Conservation (phyloP, 192 early-diverging fungal genomes). For the Coemansia sp. region DNA sequence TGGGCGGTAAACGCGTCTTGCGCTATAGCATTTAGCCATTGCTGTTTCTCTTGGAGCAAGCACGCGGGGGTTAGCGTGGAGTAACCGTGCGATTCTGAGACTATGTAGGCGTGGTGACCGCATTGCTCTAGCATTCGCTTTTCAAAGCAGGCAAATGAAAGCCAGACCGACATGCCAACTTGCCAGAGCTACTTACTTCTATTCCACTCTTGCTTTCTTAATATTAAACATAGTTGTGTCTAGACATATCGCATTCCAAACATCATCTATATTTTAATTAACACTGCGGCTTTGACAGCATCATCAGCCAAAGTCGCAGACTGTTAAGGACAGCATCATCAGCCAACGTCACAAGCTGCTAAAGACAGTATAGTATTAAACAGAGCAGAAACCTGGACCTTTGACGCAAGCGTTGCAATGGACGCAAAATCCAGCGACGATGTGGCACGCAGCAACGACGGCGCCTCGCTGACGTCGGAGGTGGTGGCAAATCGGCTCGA, state of each 20-base stretch:
- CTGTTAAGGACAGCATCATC: background rate
- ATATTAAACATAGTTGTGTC: background rate
- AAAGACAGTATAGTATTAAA: background rate
- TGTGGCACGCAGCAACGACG: slow-evolving; percentile 48
- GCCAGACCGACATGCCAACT: background rate
- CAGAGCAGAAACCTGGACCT: background rate
- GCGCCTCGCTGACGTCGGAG: slow-evolving; percentile 40
- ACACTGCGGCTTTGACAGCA: background rate
- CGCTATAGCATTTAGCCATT: background rate
- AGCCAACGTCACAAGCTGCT: background rate
- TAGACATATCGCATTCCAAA: background rate
- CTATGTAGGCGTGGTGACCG: background rate
- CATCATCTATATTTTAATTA: background rate
- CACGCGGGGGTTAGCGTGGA: background rate
- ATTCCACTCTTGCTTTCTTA: background rate
- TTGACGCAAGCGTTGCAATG: slow-evolving; percentile 17
- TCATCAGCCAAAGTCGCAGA: background rate
- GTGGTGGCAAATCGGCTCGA: slow-evolving; percentile 53
- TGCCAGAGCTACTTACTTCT: background rate
- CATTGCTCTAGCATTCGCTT: background rate
- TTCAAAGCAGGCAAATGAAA: background rate
- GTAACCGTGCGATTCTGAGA: background rate
- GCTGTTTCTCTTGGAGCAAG: background rate
- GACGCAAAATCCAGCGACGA: slow-evolving; percentile 41
- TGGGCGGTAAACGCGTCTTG: background rate